A percentile compares a stretch with the other conserved stretches of the same genome.
These are phyloP conservation scores for Plasmodiophora brassicae DNA, from an alignment of 208 protist species.

Conservation along the genomic window DNA sequence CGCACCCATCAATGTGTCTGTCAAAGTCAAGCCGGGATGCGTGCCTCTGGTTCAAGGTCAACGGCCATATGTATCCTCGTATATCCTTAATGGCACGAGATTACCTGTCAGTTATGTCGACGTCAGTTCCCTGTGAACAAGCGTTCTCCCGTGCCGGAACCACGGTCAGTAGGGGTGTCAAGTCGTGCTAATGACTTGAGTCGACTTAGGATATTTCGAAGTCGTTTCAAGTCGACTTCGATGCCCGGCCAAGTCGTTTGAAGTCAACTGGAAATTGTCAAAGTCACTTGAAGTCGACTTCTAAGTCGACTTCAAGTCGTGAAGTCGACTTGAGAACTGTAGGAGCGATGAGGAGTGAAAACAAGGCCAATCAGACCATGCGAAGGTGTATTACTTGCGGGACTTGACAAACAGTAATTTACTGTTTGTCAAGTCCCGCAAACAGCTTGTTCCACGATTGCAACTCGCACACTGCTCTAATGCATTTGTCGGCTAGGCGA, in stretches of 20 bases:
- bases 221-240: neutral
- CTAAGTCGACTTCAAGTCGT: no score
- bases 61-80: neutral
- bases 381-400: neutral
- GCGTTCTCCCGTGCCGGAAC: no score
- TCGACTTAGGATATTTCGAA: neutral
- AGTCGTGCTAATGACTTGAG: no score
- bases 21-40: neutral
- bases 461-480: constrained; percentile 4
- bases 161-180: no score
- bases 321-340: no score
- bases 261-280: neutral
- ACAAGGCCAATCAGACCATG: no score
- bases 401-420: no score
- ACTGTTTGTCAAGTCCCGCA: neutral
- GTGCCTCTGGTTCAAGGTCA: neutral
- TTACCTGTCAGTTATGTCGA: neutral
- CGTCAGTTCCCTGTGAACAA: no score
- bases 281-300: no score
- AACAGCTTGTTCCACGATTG: neutral
- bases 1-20: neutral
- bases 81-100: neutral
- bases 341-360: no score
- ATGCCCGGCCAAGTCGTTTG: no score
- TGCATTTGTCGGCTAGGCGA: neutral